Evolutionary conservation across 768 basidiomycete species (phyloP).

Genomic region (Xanthoconium purpureum): DNA sequence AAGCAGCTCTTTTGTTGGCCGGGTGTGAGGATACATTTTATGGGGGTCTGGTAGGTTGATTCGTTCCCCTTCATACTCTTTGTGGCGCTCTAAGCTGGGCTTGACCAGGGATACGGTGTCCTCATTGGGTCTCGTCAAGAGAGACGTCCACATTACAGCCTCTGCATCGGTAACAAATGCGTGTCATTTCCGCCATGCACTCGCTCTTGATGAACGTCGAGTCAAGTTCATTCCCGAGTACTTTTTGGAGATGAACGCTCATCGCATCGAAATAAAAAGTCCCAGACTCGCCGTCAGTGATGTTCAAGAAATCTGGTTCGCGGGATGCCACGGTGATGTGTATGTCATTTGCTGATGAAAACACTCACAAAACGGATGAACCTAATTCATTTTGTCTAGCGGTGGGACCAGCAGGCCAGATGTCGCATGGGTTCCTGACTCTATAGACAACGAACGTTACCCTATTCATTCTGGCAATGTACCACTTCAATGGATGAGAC

Average conservation of each 20-base stretch:
- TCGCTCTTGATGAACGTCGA: constrained; percentile 4
- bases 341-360: neutral
- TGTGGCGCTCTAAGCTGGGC: neutral
- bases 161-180: constrained; percentile 5
- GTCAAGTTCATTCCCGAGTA: constrained; percentile 14
- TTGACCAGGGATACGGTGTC: constrained; percentile 12
- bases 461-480: constrained; percentile 1
- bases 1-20: constrained; percentile 26
- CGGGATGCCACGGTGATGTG: constrained; percentile 8
- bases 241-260: constrained; percentile 6
- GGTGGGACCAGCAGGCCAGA: neutral
- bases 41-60: constrained; percentile 31
- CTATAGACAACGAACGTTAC: neutral
- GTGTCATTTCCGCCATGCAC: constrained; percentile 13
- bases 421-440: no score
- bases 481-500: constrained; percentile 7
- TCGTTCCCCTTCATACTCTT: neutral
- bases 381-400: neutral
- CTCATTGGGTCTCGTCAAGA: constrained; percentile 3
- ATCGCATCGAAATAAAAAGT: neutral
- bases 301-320: constrained; percentile 13
- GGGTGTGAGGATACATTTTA: no score
- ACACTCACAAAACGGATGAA: no score
- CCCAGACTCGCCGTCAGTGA: neutral
- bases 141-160: neutral